These are phyloP conservation scores for Chlorella sp. DNA, from an alignment of 139 green algal species.

Conservation along the genomic window DNA sequence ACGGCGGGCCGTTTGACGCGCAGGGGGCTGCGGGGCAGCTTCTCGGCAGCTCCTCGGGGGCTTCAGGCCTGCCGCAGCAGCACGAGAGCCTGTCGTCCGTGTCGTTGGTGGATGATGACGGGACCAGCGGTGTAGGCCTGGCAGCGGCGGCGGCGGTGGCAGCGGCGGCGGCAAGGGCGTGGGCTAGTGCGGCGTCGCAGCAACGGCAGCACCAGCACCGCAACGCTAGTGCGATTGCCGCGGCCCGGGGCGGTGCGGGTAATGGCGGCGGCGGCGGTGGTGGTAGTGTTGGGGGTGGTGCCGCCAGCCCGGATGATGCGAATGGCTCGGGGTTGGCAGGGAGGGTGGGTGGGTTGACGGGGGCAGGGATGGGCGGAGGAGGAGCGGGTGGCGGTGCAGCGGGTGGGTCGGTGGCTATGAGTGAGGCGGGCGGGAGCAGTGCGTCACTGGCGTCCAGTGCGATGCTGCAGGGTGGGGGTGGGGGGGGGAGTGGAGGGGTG, in stretches of 20 bases:
- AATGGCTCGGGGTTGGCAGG: too few species aligned
- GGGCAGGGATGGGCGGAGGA: neutral
- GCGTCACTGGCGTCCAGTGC: too few species aligned
- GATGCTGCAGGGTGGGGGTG: too few species aligned
- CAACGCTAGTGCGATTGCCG: too few species aligned
- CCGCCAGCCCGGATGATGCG: too few species aligned
- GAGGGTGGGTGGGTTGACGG: neutral
- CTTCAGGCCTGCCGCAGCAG: too few species aligned
- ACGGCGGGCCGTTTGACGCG: too few species aligned
- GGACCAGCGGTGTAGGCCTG: constrained; percentile 4
- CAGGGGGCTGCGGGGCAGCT: too few species aligned
- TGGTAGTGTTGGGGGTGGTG: too few species aligned
- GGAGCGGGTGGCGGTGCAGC: neutral
- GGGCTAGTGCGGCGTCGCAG: constrained; percentile 5
- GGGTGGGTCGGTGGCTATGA: neutral
- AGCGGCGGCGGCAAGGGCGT: constrained; percentile 7
- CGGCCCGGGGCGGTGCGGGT: neutral
- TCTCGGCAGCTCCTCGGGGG: too few species aligned
- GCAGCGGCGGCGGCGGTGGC: constrained; percentile 12
- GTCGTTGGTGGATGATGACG: constrained; percentile 13
- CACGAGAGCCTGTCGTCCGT: neutral
- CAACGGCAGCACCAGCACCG: neutral
- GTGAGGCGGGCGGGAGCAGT: neutral
- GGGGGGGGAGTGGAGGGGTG: neutral
- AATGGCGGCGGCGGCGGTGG: neutral